phyloP scores from a whole-genome alignment of 1,139 yeast species.

The Nakaseomyces kungkrabaensis region DNA sequence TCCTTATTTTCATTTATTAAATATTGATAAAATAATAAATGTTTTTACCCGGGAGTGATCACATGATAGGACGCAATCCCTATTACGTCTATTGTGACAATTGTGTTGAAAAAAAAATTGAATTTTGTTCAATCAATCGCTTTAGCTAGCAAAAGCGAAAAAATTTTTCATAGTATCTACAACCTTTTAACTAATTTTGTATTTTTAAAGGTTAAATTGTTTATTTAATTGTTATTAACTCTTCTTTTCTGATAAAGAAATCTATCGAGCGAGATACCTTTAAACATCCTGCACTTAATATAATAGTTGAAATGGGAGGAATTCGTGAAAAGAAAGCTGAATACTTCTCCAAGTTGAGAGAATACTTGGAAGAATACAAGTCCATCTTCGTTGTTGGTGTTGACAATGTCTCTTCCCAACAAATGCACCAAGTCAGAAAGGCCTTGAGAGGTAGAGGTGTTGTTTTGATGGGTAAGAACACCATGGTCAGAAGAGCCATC shows the following conservation, averaged over 20 bases:
- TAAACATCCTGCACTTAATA: constrained; percentile 83
- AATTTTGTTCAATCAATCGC: too few species aligned
- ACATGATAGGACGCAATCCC: not conserved
- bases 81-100: not conserved
- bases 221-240: too few species aligned
- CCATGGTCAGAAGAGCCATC: constrained; percentile 99
- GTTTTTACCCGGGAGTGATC: not conserved
- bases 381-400: constrained; percentile 98
- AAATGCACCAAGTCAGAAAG: constrained; percentile 99
- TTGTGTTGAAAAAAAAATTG: not conserved
- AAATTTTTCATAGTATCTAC: too few species aligned
- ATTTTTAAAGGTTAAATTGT: too few species aligned
- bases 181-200: too few species aligned
- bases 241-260: not conserved
- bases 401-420: constrained; percentile 99
- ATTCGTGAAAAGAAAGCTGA: constrained; percentile 93
- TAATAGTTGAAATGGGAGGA: constrained; percentile 97
- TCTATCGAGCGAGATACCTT: constrained; percentile 38
- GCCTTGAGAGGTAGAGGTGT: constrained; percentile 90
- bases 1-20: too few species aligned
- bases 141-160: too few species aligned
- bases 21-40: too few species aligned
- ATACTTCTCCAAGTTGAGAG: constrained; percentile 92
- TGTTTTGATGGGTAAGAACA: constrained; percentile 99
- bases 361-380: constrained; percentile 92